Conservation (phyloP, 768 basidiomycete species). For the Russula foetens region DNA sequence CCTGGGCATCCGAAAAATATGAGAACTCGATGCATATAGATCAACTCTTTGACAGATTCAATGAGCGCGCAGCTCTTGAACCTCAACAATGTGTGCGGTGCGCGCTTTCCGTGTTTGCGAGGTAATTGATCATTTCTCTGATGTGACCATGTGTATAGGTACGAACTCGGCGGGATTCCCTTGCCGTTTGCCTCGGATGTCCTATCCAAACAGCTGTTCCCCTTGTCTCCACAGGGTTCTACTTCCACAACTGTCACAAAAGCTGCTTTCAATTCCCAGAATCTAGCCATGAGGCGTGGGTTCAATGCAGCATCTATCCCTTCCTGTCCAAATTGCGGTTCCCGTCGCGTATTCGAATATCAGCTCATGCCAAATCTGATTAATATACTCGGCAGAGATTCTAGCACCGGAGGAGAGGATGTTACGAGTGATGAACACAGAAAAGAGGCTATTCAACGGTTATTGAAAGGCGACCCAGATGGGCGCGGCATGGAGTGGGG, state of each 20-base stretch:
- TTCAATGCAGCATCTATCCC: constrained; percentile 53
- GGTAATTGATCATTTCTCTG: background rate
- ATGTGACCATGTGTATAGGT: constrained; percentile 38
- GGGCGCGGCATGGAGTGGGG: constrained; percentile 90
- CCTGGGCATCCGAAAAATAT: constrained; percentile 66
- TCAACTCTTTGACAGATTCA: constrained; percentile 80
- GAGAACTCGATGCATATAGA: constrained; percentile 78
- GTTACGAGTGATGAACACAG: constrained; percentile 58
- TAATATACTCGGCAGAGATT: constrained; percentile 48
- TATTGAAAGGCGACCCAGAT: constrained; percentile 40
- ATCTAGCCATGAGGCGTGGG: constrained; percentile 34
- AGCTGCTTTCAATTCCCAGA: constrained; percentile 49
- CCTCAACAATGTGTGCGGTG: constrained; percentile 86
- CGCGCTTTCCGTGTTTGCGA: constrained; percentile 23
- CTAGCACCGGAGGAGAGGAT: constrained; percentile 23
- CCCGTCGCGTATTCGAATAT: constrained; percentile 75
- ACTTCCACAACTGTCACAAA: constrained; percentile 47
- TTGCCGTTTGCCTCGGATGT: constrained; percentile 79
- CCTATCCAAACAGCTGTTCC: constrained; percentile 69
- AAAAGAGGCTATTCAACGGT: constrained; percentile 48
- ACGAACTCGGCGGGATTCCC: constrained; percentile 80
- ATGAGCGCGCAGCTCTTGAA: constrained; percentile 57
- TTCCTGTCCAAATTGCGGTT: constrained; percentile 57
- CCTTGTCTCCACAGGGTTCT: constrained; percentile 35
- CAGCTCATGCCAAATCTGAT: constrained; percentile 95